A percentile compares a stretch with the other conserved stretches of the same genome.
Evolutionary conservation across 192 early-diverging fungal genomes (phyloP).

Genomic region (Rhizophlyctis rosea): DNA sequence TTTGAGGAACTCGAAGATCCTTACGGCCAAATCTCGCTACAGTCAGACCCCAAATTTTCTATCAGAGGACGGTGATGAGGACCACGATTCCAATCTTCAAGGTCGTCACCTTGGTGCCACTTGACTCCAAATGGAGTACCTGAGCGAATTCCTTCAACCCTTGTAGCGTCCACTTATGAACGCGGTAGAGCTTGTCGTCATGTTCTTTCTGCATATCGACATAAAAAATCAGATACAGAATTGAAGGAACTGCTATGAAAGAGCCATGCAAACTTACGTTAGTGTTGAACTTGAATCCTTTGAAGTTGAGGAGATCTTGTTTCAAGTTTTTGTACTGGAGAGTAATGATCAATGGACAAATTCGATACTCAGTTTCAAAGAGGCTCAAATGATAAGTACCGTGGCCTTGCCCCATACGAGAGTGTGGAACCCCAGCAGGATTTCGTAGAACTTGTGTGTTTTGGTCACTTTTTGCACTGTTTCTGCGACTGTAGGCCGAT

Average conservation of each 20-base stretch:
- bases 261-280: slow-evolving; percentile 5
- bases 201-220: slow-evolving; percentile 23
- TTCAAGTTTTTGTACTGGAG: slow-evolving; percentile 20
- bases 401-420: slow-evolving; percentile 17
- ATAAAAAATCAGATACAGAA: not conserved
- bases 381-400: slow-evolving; percentile 1
- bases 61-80: not conserved
- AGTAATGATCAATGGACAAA: not conserved
- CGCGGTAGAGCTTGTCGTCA: slow-evolving; percentile 13
- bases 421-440: slow-evolving; percentile 10
- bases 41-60: not conserved
- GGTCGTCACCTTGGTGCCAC: slow-evolving; percentile 13
- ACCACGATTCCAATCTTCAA: not conserved
- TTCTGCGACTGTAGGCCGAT: slow-evolving; percentile 9
- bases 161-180: slow-evolving; percentile 7
- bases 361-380: not conserved
- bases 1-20: slow-evolving; percentile 19
- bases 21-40: slow-evolving; percentile 7
- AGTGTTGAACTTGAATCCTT: slow-evolving; percentile 23
- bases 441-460: slow-evolving; percentile 1
- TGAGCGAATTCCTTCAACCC: slow-evolving; percentile 20
- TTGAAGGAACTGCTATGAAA: not conserved
- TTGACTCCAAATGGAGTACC: slow-evolving; percentile 16
- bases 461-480: not conserved
- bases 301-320: slow-evolving; percentile 18